Percentiles rank a stretch among this genome's conserved stretches.
Evolutionary conservation across 371 early-diverging fungal genomes (phyloP).

Genomic region (Mortierella sp.): DNA sequence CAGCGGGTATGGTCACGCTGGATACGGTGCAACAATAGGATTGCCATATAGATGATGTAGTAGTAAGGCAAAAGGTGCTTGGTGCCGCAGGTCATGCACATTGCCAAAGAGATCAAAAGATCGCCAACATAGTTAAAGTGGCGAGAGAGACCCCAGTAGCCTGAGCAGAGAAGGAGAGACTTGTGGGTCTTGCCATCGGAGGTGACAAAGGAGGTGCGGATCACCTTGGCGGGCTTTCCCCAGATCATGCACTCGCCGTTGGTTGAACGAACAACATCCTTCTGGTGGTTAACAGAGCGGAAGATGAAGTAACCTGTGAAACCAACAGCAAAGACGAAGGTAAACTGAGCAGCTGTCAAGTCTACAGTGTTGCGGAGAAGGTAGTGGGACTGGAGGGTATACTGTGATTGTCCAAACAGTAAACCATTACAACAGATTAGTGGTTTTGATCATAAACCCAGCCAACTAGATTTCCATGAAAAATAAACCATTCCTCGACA

Average conservation of each 20-base stretch:
- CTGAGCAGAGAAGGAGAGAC: conserved; percentile 75
- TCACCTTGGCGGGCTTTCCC: conserved; percentile 80
- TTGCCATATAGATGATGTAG: conserved; percentile 81
- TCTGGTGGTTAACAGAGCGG: conserved; percentile 85
- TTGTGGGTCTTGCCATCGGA: conserved; percentile 78
- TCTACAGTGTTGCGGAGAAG: conserved; percentile 78
- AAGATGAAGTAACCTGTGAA: conserved; percentile 82
- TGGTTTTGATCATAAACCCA: background rate
- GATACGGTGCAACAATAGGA: conserved; percentile 74
- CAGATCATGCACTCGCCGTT: conserved; percentile 82
- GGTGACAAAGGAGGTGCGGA: conserved; percentile 77
- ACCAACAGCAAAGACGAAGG: conserved; percentile 63
- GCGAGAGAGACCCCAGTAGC: conserved; percentile 85
- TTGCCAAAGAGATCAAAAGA: conserved; percentile 72
- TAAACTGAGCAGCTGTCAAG: conserved; percentile 64
- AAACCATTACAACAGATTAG: background rate
- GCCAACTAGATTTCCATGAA: too few species aligned
- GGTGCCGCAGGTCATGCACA: conserved; percentile 77
- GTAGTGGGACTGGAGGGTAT: conserved; percentile 86
- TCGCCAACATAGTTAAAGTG: conserved; percentile 91
- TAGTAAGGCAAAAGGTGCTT: conserved; percentile 75
- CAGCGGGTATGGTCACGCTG: conserved; percentile 76
- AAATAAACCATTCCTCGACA: background rate
- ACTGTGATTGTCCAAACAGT: conserved; percentile 47
- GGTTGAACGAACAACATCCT: conserved; percentile 76